Conservation (phyloP, 1,139 yeast species). For the Pichia norvegensis region DNA sequence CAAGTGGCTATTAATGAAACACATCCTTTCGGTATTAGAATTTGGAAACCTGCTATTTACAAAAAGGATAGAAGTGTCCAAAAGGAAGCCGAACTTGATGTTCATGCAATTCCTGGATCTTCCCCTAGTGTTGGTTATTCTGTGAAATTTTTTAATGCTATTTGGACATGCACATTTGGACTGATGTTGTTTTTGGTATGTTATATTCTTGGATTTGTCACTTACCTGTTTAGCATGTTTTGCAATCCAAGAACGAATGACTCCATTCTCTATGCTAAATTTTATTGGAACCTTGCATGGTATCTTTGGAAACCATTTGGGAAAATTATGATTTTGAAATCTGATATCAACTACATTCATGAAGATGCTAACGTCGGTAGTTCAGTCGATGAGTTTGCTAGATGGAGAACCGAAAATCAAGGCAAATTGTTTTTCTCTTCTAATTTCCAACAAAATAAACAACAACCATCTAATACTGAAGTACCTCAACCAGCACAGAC, state of each 20-base stretch:
- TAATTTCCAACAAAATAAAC: neutral
- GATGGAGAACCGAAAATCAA: conserved; percentile 74
- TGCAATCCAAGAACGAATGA: conserved; percentile 26
- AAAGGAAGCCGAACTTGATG: conserved; percentile 84
- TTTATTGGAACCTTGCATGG: conserved; percentile 55
- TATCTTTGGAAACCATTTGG: conserved; percentile 86
- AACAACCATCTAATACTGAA: neutral
- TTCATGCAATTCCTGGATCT: conserved; percentile 58
- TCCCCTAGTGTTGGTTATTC: conserved; percentile 49
- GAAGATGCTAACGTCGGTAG: conserved; percentile 92
- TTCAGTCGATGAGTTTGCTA: conserved; percentile 72
- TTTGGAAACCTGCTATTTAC: conserved; percentile 97
- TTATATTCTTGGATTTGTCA: conserved; percentile 35
- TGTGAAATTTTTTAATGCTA: conserved; percentile 61
- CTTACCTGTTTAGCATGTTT: conserved; percentile 39
- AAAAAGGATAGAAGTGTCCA: conserved; percentile 91
- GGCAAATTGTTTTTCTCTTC: conserved; percentile 65
- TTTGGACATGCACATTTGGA: conserved; percentile 76
- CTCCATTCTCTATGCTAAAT: conserved; percentile 49
- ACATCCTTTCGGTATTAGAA: conserved; percentile 96
- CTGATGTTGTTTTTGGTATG: conserved; percentile 48
- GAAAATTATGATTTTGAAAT: conserved; percentile 68
- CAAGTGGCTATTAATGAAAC: conserved; percentile 95
- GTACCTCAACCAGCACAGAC: neutral
- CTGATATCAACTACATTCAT: conserved; percentile 70